Evolutionary conservation across 2,329 filamentous ascomycete species (phyloP).

Genomic region (Ophiostoma sp.): DNA sequence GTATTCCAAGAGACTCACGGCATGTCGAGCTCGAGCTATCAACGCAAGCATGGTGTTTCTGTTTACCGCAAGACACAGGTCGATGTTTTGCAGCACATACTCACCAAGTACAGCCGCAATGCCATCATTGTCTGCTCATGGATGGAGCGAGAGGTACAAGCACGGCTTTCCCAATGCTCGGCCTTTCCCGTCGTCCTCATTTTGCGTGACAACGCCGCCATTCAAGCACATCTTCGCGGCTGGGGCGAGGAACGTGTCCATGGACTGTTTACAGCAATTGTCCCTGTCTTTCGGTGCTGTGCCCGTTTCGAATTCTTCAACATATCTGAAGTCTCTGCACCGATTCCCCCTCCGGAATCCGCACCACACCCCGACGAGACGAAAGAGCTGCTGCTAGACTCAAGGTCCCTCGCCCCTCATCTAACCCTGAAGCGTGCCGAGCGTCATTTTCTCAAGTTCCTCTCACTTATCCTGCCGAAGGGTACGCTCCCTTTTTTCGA

Average conservation of each 20-base stretch:
- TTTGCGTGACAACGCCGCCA: constrained; percentile 57
- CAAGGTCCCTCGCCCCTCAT: constrained; percentile 41
- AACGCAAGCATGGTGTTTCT: constrained; percentile 54
- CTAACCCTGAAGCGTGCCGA: constrained; percentile 55
- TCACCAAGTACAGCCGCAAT: constrained; percentile 52
- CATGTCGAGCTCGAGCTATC: constrained; percentile 53
- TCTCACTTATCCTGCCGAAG: constrained; percentile 53
- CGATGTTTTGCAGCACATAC: constrained; percentile 56
- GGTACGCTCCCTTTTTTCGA: constrained; percentile 49
- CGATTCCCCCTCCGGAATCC: neutral
- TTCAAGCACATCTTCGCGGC: constrained; percentile 50
- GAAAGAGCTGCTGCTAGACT: neutral
- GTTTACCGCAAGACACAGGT: constrained; percentile 58
- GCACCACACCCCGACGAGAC: neutral
- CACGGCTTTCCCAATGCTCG: constrained; percentile 54
- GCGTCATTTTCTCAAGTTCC: constrained; percentile 55
- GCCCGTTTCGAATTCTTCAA: constrained; percentile 71
- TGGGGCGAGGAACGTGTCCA: constrained; percentile 43
- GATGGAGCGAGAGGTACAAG: constrained; percentile 56
- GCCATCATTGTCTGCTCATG: constrained; percentile 66
- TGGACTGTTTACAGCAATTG: constrained; percentile 50
- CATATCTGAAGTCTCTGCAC: constrained; percentile 41
- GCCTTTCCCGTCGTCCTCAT: constrained; percentile 63
- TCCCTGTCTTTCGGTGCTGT: constrained; percentile 53
- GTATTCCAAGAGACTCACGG: constrained; percentile 61